Evolutionary conservation across 176 grass and related monocot genomes (phyloP).

Genomic region (Poa annua): DNA sequence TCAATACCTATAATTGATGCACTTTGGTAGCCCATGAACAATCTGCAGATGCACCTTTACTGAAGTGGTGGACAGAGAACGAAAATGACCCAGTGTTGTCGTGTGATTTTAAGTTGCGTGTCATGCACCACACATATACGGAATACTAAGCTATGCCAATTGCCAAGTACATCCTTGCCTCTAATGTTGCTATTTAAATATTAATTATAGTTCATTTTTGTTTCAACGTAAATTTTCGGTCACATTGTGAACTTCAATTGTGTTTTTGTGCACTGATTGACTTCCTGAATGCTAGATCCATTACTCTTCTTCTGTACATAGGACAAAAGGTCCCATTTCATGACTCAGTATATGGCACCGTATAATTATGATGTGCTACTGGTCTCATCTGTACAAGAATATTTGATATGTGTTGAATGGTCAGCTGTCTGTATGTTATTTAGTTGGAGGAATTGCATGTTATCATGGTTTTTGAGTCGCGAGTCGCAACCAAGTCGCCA

Average conservation of each 20-base stretch:
- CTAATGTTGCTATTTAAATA: neutral
- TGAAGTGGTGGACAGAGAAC: neutral
- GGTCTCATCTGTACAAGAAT: neutral
- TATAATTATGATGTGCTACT: neutral
- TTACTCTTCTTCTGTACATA: neutral
- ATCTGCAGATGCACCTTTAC: neutral
- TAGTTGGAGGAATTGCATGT: neutral
- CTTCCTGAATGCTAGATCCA: neutral
- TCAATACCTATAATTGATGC: neutral
- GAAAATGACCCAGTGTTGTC: neutral
- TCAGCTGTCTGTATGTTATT: constrained; percentile 1
- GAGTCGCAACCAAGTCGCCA: too few relatives aligned
- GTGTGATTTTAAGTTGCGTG: neutral
- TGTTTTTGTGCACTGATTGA: neutral
- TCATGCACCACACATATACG: neutral
- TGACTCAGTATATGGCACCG: neutral
- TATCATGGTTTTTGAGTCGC: too few relatives aligned
- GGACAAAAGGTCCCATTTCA: neutral
- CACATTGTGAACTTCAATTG: neutral
- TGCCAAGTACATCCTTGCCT: neutral
- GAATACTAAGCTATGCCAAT: neutral
- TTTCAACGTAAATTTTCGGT: neutral
- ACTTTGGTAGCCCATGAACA: neutral
- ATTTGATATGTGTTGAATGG: neutral
- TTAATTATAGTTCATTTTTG: neutral